Evolutionary conservation across 768 basidiomycete species (phyloP), one percentile per base, ranked within the genome.

Genomic region (Lactarius vividus): DNA sequence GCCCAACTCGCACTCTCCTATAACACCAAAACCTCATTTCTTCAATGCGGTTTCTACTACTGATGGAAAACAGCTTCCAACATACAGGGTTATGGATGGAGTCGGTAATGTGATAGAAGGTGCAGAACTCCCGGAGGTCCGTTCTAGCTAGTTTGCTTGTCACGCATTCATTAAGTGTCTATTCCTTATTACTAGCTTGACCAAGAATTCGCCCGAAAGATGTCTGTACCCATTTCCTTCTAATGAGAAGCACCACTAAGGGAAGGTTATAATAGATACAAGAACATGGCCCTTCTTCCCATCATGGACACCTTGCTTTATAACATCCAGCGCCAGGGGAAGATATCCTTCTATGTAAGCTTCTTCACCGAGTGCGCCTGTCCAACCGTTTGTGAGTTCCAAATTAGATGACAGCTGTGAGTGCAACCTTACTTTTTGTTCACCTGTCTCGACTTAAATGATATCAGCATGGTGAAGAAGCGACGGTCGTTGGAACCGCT

Each of bases 321-420:
- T 77, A 95, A 95, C 71, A 87, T 95, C 10, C 95, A 98, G 74
- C 85, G 95, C 9, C 95, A 98, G 75, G 95, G 95, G 31, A 93
- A 92, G 76, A 93, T 93, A 70, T 91, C 90, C 5, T 94, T 94
- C 76, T 94, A 93, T 74, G 93, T 92, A 74, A 71, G 88, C 78
- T 26, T 62, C 66, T 28, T 55, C 44, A 6, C 28, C 60, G 10
- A 56, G 26, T 39, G 16, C 57, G 1, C 35, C 40, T 66, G 26
- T 62, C 10, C 49, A 13, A 40, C 52, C 37, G 13, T 3, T 11
- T 65, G 59, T 35, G 52, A 59, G 59, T 28, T 44, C 33, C 55
- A 44, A 40, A 49, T 20, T 72, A 92, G 92, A 92, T 94, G 88
- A 92, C 92, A 53, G 81, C 90, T 18, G 90, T 91, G 78, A 77